Evolutionary conservation across 2,329 filamentous ascomycete species (phyloP), one percentile per base, ranked within the genome.

Genomic region (Fusarium goolgardi): DNA sequence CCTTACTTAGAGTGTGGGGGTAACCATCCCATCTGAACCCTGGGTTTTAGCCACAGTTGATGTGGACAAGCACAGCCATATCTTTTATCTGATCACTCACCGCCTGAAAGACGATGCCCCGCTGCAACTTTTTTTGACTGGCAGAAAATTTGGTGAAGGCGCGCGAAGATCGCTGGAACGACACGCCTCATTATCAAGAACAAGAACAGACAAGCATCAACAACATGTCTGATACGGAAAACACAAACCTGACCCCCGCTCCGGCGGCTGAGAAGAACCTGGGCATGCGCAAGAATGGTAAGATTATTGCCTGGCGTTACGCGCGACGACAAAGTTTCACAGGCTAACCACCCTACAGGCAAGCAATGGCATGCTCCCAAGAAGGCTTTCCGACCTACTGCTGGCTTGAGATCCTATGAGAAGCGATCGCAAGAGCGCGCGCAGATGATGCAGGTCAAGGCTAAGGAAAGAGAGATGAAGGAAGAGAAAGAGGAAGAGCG

Each of bases 391-490:
- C 90, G 96, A 39, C 95, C 93, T 6, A 89, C 83, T 16, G 85
- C 91, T 12, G 93, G 94, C 27, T 86, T 94, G 71, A 92, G 88
- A 4, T 89, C 93, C 1, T 98, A 91, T 78, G 89, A 90, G 71
- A 91, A 93, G 79, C 90, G 95, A 54, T 82, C 88, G 45, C 89
- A 90, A 72, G 85, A 90, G 65, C 88, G 93, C 52, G 87, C 89
- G 65, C 86, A 89, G 10, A 85, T 90, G 73, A 86, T 88, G 15
- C 88, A 92, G n/a, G 87, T 92, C 73, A 98, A 97, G 82, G 92
- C 93, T 35, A 94, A 93, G 76, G 96, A 98, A 82, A 94, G 92
- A 80, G 94, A 97, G 79, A 89, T 99, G 88, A 96, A 95, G 83
- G 92, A 94, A 1, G 96, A 97, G 82, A 97, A 97, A 81, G 94